A percentile compares a stretch with the other conserved stretches of the same genome.
Conservation (phyloP, 2,329 filamentous ascomycete genomes). For the Fusarium marasasianum region DNA sequence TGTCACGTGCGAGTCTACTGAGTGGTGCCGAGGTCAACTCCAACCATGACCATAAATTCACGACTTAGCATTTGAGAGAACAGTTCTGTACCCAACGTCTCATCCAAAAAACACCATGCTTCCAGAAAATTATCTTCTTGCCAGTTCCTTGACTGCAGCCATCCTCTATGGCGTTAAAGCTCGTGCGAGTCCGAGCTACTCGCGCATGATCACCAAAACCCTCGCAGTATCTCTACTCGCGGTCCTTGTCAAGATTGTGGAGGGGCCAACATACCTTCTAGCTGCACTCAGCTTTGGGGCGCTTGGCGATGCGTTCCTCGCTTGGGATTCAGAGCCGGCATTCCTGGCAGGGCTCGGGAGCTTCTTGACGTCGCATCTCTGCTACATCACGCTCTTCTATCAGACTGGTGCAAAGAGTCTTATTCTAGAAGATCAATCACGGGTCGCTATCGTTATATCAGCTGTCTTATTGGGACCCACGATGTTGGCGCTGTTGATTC, state of each 20-base stretch:
- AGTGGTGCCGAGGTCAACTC: neutral
- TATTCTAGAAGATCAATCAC: neutral
- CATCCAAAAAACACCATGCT: neutral
- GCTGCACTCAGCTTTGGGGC: neutral
- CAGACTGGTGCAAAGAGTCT: neutral
- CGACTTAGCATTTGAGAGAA: neutral
- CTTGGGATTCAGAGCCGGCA: neutral
- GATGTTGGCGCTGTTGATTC: neutral
- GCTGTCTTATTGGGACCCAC: rapidly evolving
- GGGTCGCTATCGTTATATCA: neutral
- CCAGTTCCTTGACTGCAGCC: neutral
- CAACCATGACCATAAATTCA: neutral
- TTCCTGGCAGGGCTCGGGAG: neutral
- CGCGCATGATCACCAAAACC: neutral
- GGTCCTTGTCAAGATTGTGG: neutral
- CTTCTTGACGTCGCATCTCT: neutral
- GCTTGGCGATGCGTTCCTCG: neutral
- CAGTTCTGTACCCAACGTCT: rapidly evolving
- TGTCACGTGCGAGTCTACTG: neutral
- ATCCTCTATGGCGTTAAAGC: neutral
- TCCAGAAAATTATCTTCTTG: neutral
- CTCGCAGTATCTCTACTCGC: neutral
- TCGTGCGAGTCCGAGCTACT: neutral
- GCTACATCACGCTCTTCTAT: neutral
- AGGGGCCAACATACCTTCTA: neutral